phyloP scores from a whole-genome alignment of 345 rosid genomes.

The Eucalyptus sideroxylon region DNA sequence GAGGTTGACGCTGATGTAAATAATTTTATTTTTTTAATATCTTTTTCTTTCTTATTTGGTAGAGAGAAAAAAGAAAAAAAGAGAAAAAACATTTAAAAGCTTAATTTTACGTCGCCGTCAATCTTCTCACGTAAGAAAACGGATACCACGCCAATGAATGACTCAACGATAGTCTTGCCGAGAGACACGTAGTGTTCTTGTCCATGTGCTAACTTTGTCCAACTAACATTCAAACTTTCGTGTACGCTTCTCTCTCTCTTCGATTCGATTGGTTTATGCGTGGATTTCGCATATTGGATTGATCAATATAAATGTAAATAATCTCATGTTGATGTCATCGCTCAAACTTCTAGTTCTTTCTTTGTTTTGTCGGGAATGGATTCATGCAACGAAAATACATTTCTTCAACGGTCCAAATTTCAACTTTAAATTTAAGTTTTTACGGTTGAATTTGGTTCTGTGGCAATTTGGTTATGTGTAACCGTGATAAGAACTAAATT shows the following conservation, averaged over 20 bases:
- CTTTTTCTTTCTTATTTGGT: no score
- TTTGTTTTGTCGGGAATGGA: accelerated
- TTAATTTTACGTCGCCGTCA: no score
- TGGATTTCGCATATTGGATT: not conserved
- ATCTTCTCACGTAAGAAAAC: no score
- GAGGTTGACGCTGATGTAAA: accelerated
- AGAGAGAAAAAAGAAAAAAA: no score
- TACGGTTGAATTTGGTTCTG: not conserved
- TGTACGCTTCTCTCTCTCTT: not conserved
- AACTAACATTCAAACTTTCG: not conserved
- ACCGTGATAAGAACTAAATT: not conserved
- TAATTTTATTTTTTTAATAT: no score
- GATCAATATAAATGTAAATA: not conserved
- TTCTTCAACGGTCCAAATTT: accelerated
- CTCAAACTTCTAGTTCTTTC: not conserved
- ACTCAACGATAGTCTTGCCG: not conserved
- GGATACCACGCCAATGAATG: no score
- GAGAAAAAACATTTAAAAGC: no score
- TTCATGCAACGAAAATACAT: not conserved
- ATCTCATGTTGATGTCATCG: not conserved
- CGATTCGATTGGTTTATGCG: not conserved
- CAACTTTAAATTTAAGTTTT: not conserved
- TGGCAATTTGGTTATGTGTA: not conserved
- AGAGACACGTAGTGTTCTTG: not conserved
- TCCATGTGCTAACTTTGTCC: not conserved